Evolutionary conservation across 257 asterid species (phyloP), one percentile per base, ranked within the genome.

Genomic region (Catharanthus roseus): DNA sequence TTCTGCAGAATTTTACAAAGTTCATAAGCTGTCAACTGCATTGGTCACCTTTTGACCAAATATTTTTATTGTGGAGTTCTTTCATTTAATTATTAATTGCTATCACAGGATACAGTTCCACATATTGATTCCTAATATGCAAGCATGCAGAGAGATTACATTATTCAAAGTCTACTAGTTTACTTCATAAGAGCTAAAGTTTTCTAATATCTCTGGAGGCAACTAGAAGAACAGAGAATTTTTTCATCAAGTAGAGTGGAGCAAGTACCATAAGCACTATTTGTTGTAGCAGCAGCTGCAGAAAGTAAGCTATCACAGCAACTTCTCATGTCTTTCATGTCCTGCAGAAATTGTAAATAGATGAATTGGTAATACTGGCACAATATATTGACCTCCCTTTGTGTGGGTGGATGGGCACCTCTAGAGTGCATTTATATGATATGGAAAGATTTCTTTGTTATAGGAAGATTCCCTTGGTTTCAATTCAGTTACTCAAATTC

Each of bases 281-380:
- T 93, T 36, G 96, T 84, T 19, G 97, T 85, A 18, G 96, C 99
- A 12, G 99, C 99, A 58, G 99, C 99, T 13, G 99, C 97, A 68
- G 96, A 91, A 74, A 93, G 96, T 55, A 93, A 84, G 77, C 95
- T 85, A 80, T 91, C 99, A 65, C 88, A 91, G 86, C 96, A 89
- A 38, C 87, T 79, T 80, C 95, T 85, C 96, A 93, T 91, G 79
- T 89, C 97, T 67, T 89, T 89, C 96, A 91, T 87, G 82, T 93
- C 97, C 97, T 93, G 86, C 77, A 79, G 79, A 64, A 62, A 24
- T 66, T 79, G 36, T 56, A 70, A 72, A 54, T 54, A 51, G 62
- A 64, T 19, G 42, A 68, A 67, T 41, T 10, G 63, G 61, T 38
- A 38, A 38, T 38, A 8, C 42, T 38, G n/a, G 42, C 21, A 10